phyloP scores from a whole-genome alignment of 768 basidiomycete genomes.

The Pulveroboletus sp. region DNA sequence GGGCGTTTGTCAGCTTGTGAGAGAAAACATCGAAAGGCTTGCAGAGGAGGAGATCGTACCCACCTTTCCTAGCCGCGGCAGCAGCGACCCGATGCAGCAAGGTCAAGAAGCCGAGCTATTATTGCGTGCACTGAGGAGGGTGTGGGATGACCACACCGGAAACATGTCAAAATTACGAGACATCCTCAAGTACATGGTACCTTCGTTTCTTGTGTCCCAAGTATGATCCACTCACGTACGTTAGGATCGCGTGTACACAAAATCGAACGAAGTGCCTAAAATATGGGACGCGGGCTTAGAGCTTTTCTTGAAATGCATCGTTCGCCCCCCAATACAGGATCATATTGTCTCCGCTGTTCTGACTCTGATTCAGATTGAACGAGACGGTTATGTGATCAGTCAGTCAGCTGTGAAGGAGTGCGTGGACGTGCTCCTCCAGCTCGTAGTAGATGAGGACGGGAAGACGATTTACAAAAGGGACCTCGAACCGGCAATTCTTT shows the following conservation, averaged over 20 bases:
- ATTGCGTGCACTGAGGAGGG: conserved; percentile 72
- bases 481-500: conserved; percentile 77
- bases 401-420: conserved; percentile 88
- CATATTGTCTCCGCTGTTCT: conserved; percentile 81
- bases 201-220: conserved; percentile 14
- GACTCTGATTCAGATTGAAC: conserved; percentile 83
- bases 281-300: conserved; percentile 79
- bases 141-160: conserved; percentile 92
- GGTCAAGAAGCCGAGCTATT: conserved; percentile 82
- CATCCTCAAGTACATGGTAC: conserved; percentile 94
- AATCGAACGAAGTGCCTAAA: conserved; percentile 65
- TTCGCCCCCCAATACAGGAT: conserved; percentile 74
- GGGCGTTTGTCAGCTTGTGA: conserved; percentile 73
- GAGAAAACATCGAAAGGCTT: conserved; percentile 77
- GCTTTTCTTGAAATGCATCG: conserved; percentile 79
- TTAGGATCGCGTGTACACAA: conserved; percentile 89
- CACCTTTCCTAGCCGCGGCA: conserved; percentile 70
- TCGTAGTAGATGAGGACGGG: conserved; percentile 47
- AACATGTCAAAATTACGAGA: conserved; percentile 87
- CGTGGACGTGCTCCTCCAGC: conserved; percentile 75
- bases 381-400: conserved; percentile 86
- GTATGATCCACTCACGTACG: conserved; percentile 11
- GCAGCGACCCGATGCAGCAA: conserved; percentile 64
- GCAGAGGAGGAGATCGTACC: conserved; percentile 75
- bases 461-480: conserved; percentile 74